Conservation (phyloP, 75 land plant species). For the Cunninghamia lanceolata region DNA sequence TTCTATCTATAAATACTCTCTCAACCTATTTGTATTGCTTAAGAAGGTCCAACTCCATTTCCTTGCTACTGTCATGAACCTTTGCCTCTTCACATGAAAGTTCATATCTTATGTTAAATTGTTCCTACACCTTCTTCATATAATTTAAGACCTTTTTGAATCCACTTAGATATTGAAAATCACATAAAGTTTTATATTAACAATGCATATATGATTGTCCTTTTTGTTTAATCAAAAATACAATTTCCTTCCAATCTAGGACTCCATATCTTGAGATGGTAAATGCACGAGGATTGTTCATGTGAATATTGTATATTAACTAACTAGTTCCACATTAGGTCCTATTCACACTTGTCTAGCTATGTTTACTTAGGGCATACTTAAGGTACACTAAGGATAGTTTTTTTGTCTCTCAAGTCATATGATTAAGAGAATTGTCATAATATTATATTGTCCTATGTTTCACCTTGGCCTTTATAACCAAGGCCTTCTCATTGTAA, state of each 20-base stretch:
- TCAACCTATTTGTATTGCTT: constrained; percentile 96
- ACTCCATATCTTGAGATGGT: constrained; percentile 60
- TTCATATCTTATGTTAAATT: constrained; percentile 53
- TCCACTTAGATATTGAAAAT: constrained; percentile 87
- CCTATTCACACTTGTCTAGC: too few relatives aligned
- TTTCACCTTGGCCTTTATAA: too few relatives aligned
- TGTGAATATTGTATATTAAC: too few relatives aligned
- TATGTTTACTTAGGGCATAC: too few relatives aligned
- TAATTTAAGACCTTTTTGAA: constrained; percentile 98
- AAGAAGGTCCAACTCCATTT: constrained; percentile 96
- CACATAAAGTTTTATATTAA: constrained; percentile 83
- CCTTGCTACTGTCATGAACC: constrained; percentile 96
- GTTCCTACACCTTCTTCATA: constrained; percentile 82
- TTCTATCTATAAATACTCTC: constrained; percentile 89
- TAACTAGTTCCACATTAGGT: too few relatives aligned
- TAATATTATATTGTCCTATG: too few relatives aligned
- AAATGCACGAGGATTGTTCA: constrained; percentile 55
- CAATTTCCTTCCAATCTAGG: constrained; percentile 83
- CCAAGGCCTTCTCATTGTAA: too few relatives aligned
- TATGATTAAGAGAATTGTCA: too few relatives aligned
- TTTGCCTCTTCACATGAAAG: constrained; percentile 97
- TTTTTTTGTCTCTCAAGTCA: too few relatives aligned
- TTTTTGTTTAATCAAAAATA: constrained; percentile 95
- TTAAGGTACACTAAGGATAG: too few relatives aligned
- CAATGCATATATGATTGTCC: constrained; percentile 97